Evolutionary conservation across 1,284 basidiomycete species (phyloP), one percentile per base, ranked within the genome.

Genomic region (Ganoderma leucocontextum): DNA sequence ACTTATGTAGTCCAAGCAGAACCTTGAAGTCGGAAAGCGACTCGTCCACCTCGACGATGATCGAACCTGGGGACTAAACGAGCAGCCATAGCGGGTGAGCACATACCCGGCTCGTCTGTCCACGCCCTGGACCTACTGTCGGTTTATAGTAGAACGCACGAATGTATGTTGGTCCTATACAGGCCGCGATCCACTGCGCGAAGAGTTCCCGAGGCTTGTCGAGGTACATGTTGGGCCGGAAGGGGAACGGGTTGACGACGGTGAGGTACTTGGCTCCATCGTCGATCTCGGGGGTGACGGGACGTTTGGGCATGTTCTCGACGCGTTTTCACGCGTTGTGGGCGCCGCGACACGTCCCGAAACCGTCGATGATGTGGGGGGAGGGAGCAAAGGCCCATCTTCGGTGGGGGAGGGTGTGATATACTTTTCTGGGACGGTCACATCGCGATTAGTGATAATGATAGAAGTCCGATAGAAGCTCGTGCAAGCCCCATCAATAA

Each of bases 1-100:
- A 93, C 36, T 82, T 81, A 75, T 93, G 91, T 71, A 85, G 85
- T 36, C 91, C 91, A 4, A 93, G 82, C 3, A 93, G 75, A 6
- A 74, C 75, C n/a, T 84, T 80, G 65, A 85, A 83, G 44, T 82
- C 63, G 0, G 74, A 65, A 59, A 80, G 82, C 0, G 75, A 72
- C 12, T 85, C 83, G 44, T 80, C 81, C 63, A 93, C 78, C 70
- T 92, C 90, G 60, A 92, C 80, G 49, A 93, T 82, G 39, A 92
- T 83, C 82, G 88, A 90, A 39, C 85, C 88, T 22, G 86, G 84
- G 2, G 89, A 84, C 90, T 92, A 70, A 53, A 39, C 6, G 19
- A n/a, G n/a, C 9, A 10, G 8, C 42, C n/a, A 33, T 15, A n/a
- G n/a, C n/a, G 65, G 60, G 60, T 67, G 47, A 65, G 38, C 53